These are phyloP conservation scores for Aspergillus glaucus DNA, from an alignment of 2,329 filamentous ascomycete species.

Conservation along the genomic window DNA sequence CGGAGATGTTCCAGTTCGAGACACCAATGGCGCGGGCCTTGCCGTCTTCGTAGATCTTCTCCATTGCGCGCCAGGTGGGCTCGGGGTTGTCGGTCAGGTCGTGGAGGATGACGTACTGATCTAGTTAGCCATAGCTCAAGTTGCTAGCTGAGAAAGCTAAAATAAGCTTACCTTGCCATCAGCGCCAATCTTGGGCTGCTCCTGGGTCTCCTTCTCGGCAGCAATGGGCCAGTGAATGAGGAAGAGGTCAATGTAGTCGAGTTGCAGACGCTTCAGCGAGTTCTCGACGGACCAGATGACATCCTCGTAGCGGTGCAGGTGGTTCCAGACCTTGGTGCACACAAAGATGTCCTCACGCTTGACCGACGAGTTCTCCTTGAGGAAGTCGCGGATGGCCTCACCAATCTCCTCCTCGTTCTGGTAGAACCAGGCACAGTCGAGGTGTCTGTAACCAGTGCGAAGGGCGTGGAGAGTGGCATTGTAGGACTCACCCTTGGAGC, in stretches of 20 bases:
- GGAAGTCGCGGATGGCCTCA: constrained; percentile 49
- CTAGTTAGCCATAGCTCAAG: constrained; percentile 4
- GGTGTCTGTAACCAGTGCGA: constrained; percentile 47
- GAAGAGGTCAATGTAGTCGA: constrained; percentile 69
- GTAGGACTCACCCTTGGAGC: constrained; percentile 54
- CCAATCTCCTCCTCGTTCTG: constrained; percentile 51
- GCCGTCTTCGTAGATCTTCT: constrained; percentile 53
- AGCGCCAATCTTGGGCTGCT: constrained; percentile 44
- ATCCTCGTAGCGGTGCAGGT: constrained; percentile 44
- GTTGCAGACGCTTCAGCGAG: constrained; percentile 59
- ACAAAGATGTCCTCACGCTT: constrained; percentile 48
- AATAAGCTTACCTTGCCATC: constrained; percentile 43
- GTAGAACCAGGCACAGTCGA: constrained; percentile 53
- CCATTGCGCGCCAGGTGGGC: constrained; percentile 62
- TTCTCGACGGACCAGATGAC: constrained; percentile 49
- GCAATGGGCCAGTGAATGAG: constrained; percentile 49
- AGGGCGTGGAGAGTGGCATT: constrained; percentile 47
- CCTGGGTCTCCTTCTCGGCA: constrained; percentile 45
- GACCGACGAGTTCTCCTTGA: constrained; percentile 42
- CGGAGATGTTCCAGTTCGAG: constrained; percentile 62
- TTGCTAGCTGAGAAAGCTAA: not conserved
- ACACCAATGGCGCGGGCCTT: constrained; percentile 67
- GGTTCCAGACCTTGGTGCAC: constrained; percentile 50
- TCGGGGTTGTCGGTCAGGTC: constrained; percentile 59
- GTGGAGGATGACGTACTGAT: constrained; percentile 56